Base-by-base conservation (phyloP, 2,329 filamentous ascomycete genomes). In the Paracamarosporium sp. region DNA sequence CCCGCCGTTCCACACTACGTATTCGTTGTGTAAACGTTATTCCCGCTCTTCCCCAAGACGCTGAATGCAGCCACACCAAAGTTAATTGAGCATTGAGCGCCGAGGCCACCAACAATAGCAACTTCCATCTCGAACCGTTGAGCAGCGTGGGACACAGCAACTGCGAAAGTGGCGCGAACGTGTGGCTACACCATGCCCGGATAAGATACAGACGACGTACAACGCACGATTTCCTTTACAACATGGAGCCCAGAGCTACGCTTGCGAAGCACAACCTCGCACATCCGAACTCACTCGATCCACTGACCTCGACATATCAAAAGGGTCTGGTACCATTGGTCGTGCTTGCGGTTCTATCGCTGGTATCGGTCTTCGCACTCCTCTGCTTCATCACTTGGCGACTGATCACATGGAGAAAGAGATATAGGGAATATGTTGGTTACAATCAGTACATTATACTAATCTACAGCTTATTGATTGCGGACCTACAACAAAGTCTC, bases 371-470 rank as follows among this genome's bases (percentile, higher is more conserved):
- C 4, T 68, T 76, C 2, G 54, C 60, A 2, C 73, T 85, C 5
- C 75, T 84, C 5, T 57, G 59, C 11, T 83, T 83, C 70, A 80
- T 85, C 59, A 83, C 82, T 9, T 80, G 82, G 60, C 80, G 82
- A 24, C 69, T 85, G n/a, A 64, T 84, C 30, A 80, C 80, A 58
- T 84, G 82, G 82, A 75, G 79, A 45, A 76, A 73, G 53, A 78
- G 78, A 57, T 82, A 83, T 63, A 68, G 75, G 36, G 73, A 80
- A 59, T 81, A 82, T 57, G 81, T 84, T 52, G 81, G 82, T 57
- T 81, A 83, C 69, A 85, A 85, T 61, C 82, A 85, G 70, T 84
- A 82, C 53, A 73, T 85, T n/a, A 69, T 84, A 36, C 76, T 85
- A 24, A 83, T 84, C 50, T 84, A 82, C 69, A 84, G 84, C 55